These are phyloP conservation scores for Salvia splendens DNA, from an alignment of 257 asterid genomes.

Conservation along the genomic window DNA sequence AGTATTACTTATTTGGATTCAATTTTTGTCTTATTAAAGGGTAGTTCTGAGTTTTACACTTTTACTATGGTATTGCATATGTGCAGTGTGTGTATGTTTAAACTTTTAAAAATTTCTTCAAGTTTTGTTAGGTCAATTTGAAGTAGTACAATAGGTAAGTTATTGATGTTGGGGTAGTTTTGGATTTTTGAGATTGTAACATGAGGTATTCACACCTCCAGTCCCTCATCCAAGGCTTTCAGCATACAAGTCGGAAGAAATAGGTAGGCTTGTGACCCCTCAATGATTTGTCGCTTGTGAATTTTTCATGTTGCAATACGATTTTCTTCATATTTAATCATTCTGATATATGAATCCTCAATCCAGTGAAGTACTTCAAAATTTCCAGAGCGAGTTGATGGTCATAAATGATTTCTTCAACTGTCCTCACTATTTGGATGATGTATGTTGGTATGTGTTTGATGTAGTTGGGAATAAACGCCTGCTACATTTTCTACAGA, in stretches of 20 bases:
- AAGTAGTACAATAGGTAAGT: slow-evolving; percentile 9
- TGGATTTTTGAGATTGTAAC: slow-evolving; percentile 22
- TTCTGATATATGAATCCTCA: slow-evolving; percentile 29
- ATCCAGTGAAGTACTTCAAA: slow-evolving; percentile 34
- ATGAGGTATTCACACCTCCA: slow-evolving; percentile 27
- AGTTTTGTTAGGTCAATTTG: not conserved
- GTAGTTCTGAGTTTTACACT: not conserved
- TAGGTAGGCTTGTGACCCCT: slow-evolving; percentile 29
- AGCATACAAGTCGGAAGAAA: slow-evolving; percentile 16
- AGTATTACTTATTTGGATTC: slow-evolving; percentile 22
- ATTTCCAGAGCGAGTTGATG: slow-evolving; percentile 35
- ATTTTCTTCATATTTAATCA: slow-evolving; percentile 23
- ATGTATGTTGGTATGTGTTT: slow-evolving; percentile 37
- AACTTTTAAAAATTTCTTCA: not conserved
- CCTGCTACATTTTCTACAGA: slow-evolving; percentile 5
- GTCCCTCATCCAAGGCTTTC: slow-evolving; percentile 25
- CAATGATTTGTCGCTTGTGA: slow-evolving; percentile 15
- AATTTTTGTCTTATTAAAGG: slow-evolving; percentile 2
- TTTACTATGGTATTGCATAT: slow-evolving; percentile 5
- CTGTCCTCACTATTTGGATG: slow-evolving; percentile 37
- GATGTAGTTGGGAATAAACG: slow-evolving; percentile 7
- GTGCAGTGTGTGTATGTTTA: not conserved
- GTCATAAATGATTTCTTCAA: slow-evolving; percentile 33
- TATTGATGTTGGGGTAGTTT: slow-evolving; percentile 12
- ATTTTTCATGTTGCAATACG: slow-evolving; percentile 18